Conservation (phyloP, 208 protist genomes). For the Novymonas esmeraldas region DNA sequence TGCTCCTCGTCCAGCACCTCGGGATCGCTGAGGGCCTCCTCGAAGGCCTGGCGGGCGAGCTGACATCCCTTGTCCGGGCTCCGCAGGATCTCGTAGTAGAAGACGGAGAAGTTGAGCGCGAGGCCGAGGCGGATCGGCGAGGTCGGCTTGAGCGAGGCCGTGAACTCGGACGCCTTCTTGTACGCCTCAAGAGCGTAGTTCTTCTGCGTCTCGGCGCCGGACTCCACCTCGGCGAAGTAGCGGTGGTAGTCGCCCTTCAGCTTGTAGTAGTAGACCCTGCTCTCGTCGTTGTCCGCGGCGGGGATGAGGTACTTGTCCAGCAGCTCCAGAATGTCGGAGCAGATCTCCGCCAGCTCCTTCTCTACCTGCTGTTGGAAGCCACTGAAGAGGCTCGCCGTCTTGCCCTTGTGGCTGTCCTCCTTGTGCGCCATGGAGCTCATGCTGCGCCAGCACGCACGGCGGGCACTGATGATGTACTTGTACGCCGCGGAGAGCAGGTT, state of each 20-base stretch:
- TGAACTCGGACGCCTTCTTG: slow-evolving; percentile 86
- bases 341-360: slow-evolving; percentile 97
- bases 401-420: slow-evolving; percentile 90
- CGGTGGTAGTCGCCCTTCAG: slow-evolving; percentile 97
- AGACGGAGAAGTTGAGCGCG: slow-evolving; percentile 99
- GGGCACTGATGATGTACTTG: slow-evolving; percentile 99
- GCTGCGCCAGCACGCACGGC: slow-evolving; percentile 98
- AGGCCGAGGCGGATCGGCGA: slow-evolving; percentile 99
- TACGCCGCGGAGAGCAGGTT: slow-evolving; percentile 99
- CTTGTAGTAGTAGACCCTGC: slow-evolving; percentile 95
- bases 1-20: slow-evolving; percentile 98
- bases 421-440: slow-evolving; percentile 98
- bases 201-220: slow-evolving; percentile 82
- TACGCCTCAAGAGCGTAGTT: slow-evolving; percentile 91
- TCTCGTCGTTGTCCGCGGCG: slow-evolving; percentile 77
- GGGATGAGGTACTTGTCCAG: slow-evolving; percentile 97
- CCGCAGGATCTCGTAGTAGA: slow-evolving; percentile 99
- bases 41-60: slow-evolving; percentile 97
- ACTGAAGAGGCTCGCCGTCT: slow-evolving; percentile 93
- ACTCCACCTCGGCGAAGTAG: slow-evolving; percentile 97
- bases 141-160: slow-evolving; percentile 83
- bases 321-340: slow-evolving; percentile 96
- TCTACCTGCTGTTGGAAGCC: slow-evolving; percentile 98
- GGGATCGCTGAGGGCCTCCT: slow-evolving; percentile 96
- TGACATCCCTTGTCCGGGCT: slow-evolving; percentile 96